Base-by-base conservation (phyloP, 805 yeast genomes). In the Candida suzukii region DNA sequence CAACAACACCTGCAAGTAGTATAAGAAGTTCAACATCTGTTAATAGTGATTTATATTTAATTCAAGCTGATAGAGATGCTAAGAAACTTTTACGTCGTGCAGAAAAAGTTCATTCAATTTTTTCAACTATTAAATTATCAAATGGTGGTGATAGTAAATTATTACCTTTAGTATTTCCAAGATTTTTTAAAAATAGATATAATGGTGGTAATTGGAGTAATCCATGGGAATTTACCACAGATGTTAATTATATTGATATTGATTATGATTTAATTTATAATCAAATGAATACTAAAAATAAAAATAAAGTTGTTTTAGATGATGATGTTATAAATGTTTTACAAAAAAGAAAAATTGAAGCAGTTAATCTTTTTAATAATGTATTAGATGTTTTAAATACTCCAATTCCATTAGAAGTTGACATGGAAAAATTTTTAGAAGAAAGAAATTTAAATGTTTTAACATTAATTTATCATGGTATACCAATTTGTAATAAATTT, bases 201-300 rank as follows among this genome's bases (percentile, higher is more conserved):
- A 79, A 79, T 49, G 91, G 88, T 16, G 91, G 90, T n/a, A 79
- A 80, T 45, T 83, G 88, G 82, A 73, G 76, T 37, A 83, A 82
- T 51, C 86, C 85, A 21, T 80, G 81, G 48, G 50, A 41, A 3
- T 46, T 16, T 33, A 3, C 21, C 9, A 28, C 46, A 28, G 67
- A 63, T 38, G 53, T 59, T 8, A 63, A 63, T 19, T 57, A 66
- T 29, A 68, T 66, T 48, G 62, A 61, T 24, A 64, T 71, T 49
- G 73, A 72, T 2, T 70, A 67, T 45, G 70, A 67, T 24, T 54
- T 66, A 42, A 68, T 68, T 39, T 67, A 61, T 45, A 57, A 59
- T 26, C 19, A 32, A 19, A 25, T 32, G 46, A 49, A 11, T 43
- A 24, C 42, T 13, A 36, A 38, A 13, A 36, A 41, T 6, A 46